A percentile compares a stretch with the other conserved stretches of the same genome.
Evolutionary conservation across 148 eudicot species (phyloP).

Genomic region (Salicornia ramosissima): DNA sequence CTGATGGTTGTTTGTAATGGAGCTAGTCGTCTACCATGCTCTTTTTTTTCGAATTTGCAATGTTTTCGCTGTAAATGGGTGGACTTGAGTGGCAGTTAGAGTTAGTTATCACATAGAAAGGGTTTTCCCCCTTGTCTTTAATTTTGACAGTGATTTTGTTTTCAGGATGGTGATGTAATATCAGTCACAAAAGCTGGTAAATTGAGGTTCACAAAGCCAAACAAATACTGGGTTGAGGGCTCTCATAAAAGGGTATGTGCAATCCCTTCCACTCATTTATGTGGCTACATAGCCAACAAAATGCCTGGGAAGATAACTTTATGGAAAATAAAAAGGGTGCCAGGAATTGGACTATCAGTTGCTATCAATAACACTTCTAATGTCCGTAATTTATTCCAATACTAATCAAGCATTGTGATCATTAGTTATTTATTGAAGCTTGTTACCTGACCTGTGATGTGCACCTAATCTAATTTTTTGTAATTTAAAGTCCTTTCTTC

Average conservation of each 20-base stretch:
- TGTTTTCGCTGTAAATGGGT: background rate
- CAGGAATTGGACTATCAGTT: background rate
- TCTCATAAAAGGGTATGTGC: conserved; percentile 83
- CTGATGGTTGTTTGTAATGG: background rate
- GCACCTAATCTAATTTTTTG: background rate
- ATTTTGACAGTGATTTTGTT: too few relatives aligned
- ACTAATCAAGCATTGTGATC: background rate
- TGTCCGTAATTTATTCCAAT: background rate
- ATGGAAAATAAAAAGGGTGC: background rate
- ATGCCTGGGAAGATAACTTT: background rate
- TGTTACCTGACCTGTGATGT: background rate
- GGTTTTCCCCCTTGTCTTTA: too few relatives aligned
- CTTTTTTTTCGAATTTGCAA: background rate
- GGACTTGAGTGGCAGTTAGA: background rate
- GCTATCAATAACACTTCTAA: too few relatives aligned
- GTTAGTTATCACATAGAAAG: too few relatives aligned
- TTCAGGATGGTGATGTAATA: conserved; percentile 74
- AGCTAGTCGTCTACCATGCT: background rate
- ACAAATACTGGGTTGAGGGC: conserved; percentile 93
- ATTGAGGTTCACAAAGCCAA: conserved; percentile 69
- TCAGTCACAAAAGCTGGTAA: conserved; percentile 71
- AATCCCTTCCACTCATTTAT: background rate
- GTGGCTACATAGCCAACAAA: background rate
- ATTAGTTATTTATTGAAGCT: background rate
- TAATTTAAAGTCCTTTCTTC: background rate